Conservation (phyloP, 1,139 yeast species). For the Geotrichum cucujoidarum region DNA sequence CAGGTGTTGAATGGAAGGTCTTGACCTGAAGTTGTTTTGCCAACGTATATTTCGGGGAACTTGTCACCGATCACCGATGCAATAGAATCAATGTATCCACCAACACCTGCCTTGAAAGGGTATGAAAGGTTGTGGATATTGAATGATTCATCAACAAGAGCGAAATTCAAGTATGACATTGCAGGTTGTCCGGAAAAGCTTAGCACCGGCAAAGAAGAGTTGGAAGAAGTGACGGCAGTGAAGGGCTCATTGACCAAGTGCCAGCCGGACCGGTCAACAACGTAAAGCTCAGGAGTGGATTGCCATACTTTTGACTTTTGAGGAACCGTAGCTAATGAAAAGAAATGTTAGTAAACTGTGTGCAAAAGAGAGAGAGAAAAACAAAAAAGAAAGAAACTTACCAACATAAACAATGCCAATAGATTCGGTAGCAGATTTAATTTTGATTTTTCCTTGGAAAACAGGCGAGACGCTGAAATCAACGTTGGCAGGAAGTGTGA, state of each 20-base stretch:
- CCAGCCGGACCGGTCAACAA: conserved; percentile 11
- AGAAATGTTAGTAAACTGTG: neutral
- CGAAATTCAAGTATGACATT: conserved; percentile 14
- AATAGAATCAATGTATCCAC: conserved; percentile 14
- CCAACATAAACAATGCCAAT: conserved; percentile 25
- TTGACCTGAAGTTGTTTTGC: conserved; percentile 3
- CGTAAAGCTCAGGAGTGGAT: conserved; percentile 7
- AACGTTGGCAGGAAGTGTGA: conserved; percentile 4
- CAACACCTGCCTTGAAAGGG: conserved; percentile 12
- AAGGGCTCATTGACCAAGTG: neutral
- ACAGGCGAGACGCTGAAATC: conserved; percentile 8
- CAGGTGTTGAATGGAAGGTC: conserved; percentile 12
- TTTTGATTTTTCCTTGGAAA: conserved; percentile 22
- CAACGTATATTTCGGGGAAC: conserved; percentile 9
- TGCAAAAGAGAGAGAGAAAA: neutral
- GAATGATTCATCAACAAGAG: conserved; percentile 13
- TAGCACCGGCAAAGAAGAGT: conserved; percentile 2
- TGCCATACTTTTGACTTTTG: conserved; percentile 4
- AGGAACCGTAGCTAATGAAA: conserved; percentile 5
- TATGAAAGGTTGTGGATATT: conserved; percentile 5
- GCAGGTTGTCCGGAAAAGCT: conserved; percentile 7
- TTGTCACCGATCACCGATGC: conserved; percentile 7
- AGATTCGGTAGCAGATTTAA: conserved; percentile 22
- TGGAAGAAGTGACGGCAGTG: conserved; percentile 6
- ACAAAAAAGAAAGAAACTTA: neutral